Evolutionary conservation across 495 filamentous ascomycete genomes (phyloP), one percentile per base, ranked within the genome.

Genomic region (Chaetomium tenue): DNA sequence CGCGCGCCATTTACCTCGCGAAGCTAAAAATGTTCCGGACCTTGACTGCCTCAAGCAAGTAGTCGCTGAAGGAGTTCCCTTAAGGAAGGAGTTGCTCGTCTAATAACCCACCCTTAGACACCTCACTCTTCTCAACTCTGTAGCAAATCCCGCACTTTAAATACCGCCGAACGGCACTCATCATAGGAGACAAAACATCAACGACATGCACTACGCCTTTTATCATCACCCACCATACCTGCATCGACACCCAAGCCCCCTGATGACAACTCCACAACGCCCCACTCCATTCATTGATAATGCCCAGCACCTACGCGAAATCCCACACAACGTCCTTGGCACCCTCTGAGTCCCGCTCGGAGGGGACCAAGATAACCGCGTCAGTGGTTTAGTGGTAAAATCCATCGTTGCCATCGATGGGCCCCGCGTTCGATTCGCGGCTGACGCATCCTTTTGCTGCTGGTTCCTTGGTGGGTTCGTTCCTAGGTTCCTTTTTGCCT

Each of bases 401-500:
- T 77, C 75, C 76, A 76, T 78, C 76, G 76, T 78, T 78, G 76
- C 76, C 77, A 79, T 79, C 77, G 77, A 79, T 79, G 77, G 77
- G 77, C 77, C 77, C 77, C 77, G 77, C 74, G 77, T 79, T 79
- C 77, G 77, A 78, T 78, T 78, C 76, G 76, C 76, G 76, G 76
- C 75, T 63, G 61, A 58, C 61, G 61, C 61, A 63, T 37, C 5
- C 33, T 33, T 61, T 61, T 59, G 33, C 55, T 42, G 12, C 7
- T 25, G 30, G 16, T 18, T 59, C 44, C 16, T 18, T n/a, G 16
- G 8, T 40, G n/a, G n/a, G n/a, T 46, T 25, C 33, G 3, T 60
- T 23, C 5, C 12, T 15, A 39, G 30, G 11, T 25, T 16, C 16
- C 20, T 16, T 28, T 25, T 55, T 25, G 15, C n/a, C 2, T 44